Evolutionary conservation across 2,329 filamentous ascomycete genomes (phyloP), one percentile per base, ranked within the genome.

Genomic region (Nothophoma quercina): DNA sequence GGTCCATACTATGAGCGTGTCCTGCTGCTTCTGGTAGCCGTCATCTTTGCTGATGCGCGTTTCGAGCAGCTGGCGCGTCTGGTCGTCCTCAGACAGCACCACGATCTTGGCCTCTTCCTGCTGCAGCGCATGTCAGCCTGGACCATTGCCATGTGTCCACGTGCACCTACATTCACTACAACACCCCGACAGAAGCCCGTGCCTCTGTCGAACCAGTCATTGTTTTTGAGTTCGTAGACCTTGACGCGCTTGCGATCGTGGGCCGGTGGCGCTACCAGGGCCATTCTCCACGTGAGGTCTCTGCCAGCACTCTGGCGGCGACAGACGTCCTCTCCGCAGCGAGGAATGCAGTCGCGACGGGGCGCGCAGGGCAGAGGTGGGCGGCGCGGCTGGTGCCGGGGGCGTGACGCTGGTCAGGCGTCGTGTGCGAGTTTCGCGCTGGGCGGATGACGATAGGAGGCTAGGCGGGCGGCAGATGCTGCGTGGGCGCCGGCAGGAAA

Each of bases 141-240:
- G 51, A 53, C 25, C 49, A 35, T 39, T 26, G 51, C 44, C 51
- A 41, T 49, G 29, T 5, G 23, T 33, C 18, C 19, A 28, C 48
- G 16, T 36, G 23, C 18, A 75, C 89, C 75, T 85, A 95, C 90
- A 74, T 87, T 83, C 59, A 88, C 78, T 60, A 89, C 85, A 60
- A 87, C 83, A 39, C 93, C 92, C 55, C 86, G 90, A 75, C 95
- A 98, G 76, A 97, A 97, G 58, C 95, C 95, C 39, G 95, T 99
- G 60, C 95, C 95, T 70, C 93, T 85, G 78, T 99, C 95, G 74
- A 93, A 97, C 95, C 95, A 99, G 85, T 98, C 95, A 83, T 96
- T 96, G 79, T 96, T 92, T 76, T 91, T 91, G 69, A 99, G 85
- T 81, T 98, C 95, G 77, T 99, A 99, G 74, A 99, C 95, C 83